Percentiles rank a stretch among this genome's conserved stretches.
Conservation (phyloP, 2,329 filamentous ascomycete species). For the Alternaria gansuensis region DNA sequence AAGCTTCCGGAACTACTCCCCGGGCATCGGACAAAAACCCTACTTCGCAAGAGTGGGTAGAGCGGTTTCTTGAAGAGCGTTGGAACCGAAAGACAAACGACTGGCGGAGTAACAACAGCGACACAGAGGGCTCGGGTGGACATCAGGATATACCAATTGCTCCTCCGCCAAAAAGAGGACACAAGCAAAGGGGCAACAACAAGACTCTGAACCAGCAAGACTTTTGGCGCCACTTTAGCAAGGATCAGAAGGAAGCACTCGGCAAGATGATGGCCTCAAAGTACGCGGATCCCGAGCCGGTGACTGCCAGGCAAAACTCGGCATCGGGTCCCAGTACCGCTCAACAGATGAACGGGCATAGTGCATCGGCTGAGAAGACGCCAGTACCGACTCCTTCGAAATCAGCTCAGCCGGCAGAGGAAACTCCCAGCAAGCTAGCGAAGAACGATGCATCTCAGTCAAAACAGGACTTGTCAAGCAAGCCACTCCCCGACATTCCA, state of each 20-base stretch:
- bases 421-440: slow-evolving; percentile 30
- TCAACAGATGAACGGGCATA: slow-evolving; percentile 28
- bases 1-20: slow-evolving; percentile 36
- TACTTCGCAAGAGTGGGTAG: slow-evolving; percentile 84
- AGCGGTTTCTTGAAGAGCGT: slow-evolving; percentile 79
- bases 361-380: slow-evolving; percentile 31
- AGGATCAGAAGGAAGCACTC: slow-evolving; percentile 50
- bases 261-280: slow-evolving; percentile 55
- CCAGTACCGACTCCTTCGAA: slow-evolving; percentile 29
- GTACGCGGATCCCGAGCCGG: slow-evolving; percentile 49
- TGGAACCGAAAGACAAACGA: slow-evolving; percentile 74
- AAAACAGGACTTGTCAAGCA: slow-evolving; percentile 10
- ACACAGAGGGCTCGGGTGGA: slow-evolving; percentile 61
- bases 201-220: slow-evolving; percentile 61
- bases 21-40: slow-evolving; percentile 47
- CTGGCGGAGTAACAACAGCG: slow-evolving; percentile 79
- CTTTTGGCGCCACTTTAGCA: slow-evolving; percentile 58
- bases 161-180: slow-evolving; percentile 46
- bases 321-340: slow-evolving; percentile 24
- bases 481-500: slow-evolving; percentile 16
- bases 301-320: slow-evolving; percentile 46
- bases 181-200: slow-evolving; percentile 56
- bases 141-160: slow-evolving; percentile 27
- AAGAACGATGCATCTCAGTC: slow-evolving; percentile 14
- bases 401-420: slow-evolving; percentile 31